Base-by-base conservation (phyloP, 2,329 filamentous ascomycete genomes). In the Fusarium mundagurra region DNA sequence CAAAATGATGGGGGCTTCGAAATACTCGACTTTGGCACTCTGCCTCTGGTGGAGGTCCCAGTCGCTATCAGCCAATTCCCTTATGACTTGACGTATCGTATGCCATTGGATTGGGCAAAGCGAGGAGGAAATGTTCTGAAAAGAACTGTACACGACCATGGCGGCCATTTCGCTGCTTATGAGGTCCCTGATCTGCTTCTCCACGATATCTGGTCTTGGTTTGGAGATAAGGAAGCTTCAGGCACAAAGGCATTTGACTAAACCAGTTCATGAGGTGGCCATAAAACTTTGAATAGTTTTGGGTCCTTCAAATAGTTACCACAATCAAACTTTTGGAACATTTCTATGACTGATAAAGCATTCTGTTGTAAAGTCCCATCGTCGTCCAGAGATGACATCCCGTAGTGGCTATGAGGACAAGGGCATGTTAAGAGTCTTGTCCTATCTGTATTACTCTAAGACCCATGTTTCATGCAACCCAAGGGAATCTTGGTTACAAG, bases 391-490 rank as follows among this genome's bases (percentile, higher is more conserved):
- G 13, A 48, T 29, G 7, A 10, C 4, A 48, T 11, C 20, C 27
- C 45, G 11, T 0, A 48, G 13, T 3, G 22, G 11, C 20, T 11
- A 16, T 13, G 13, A 16, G 9, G 6, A 3, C 27, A 29, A 29
- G 6, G 14, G 6, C 14, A 22, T 16, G 7, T 16, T 8, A 16
- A 10, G 16, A 29, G 27, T 16, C 4, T 11, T 22, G 4, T 16
- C 9, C 10, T 6, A 22, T 12, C 1, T 16, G 18, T 8, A 29
- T 4, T 6, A 10, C 27, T 18, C 1, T 7, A 22, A 22, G 45
- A 7, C 6, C 5, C 7, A 9, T 17, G 1, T 13, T 0, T 8
- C 13, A 45, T 27, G n/a, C 13, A 13, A 45, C 7, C 0, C 0
- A 45, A 4, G 43, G 24, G 5, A 27, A 13, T 13, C 0, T 20